Evolutionary conservation across 306 rosid genomes (phyloP).

Genomic region (Oxytropis ochrocephala): DNA sequence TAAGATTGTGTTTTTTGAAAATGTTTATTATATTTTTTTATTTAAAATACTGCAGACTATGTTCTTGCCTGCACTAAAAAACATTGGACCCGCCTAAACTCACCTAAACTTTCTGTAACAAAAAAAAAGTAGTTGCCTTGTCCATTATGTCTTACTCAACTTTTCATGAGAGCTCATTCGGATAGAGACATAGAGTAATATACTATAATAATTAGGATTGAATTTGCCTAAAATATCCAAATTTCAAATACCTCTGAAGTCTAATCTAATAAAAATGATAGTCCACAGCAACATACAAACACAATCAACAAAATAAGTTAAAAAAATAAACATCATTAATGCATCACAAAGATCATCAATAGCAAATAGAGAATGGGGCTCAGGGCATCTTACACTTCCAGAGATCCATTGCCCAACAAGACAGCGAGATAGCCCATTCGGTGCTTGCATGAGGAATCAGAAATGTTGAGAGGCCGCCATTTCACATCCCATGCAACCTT

Average conservation of each 20-base stretch:
- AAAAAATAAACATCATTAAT: not conserved
- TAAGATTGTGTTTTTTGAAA: too few species aligned
- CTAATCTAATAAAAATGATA: not conserved
- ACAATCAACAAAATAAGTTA: conserved; percentile 3
- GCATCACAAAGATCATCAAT: not conserved
- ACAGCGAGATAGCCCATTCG: conserved; percentile 95
- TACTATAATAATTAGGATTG: not conserved
- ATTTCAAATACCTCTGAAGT: not conserved
- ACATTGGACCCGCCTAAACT: too few species aligned
- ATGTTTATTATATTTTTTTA: too few species aligned
- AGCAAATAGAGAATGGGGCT: conserved; percentile 10
- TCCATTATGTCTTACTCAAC: conserved; percentile 15
- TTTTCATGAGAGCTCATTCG: not conserved
- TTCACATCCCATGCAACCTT: conserved; percentile 98
- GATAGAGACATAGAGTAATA: not conserved
- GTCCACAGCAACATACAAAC: not conserved
- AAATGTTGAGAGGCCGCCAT: conserved; percentile 59
- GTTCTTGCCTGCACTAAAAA: too few species aligned
- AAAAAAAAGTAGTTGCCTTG: not conserved
- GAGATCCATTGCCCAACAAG: conserved; percentile 79
- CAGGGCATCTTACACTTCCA: conserved; percentile 80
- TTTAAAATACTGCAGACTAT: too few species aligned
- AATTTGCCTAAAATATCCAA: conserved; percentile 4
- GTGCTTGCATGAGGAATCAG: conserved; percentile 40
- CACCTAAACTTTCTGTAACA: too few species aligned